Percentiles rank a stretch among this genome's conserved stretches.
These are phyloP conservation scores for Aspergillus heteromorphus DNA, from an alignment of 495 filamentous ascomycete species.

Conservation along the genomic window DNA sequence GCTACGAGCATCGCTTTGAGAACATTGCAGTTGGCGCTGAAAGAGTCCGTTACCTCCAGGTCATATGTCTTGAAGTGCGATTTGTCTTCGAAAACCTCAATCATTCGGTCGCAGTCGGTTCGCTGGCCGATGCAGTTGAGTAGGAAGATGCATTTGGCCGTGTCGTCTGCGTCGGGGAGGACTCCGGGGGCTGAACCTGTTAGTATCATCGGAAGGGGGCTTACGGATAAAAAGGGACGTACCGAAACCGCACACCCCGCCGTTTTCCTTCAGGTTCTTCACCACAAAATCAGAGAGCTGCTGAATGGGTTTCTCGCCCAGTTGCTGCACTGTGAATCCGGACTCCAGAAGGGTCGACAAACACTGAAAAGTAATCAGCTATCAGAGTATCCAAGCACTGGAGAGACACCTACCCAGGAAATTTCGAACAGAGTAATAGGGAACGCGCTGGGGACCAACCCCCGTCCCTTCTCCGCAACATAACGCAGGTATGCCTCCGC, in stretches of 20 bases:
- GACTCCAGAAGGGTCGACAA: too few species aligned
- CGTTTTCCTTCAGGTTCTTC: too few species aligned
- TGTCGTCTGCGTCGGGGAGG: slow-evolving; percentile 9
- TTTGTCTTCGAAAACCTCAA: slow-evolving; percentile 27
- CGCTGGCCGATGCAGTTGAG: slow-evolving; percentile 15
- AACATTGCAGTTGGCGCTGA: slow-evolving; percentile 39
- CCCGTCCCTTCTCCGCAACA: slow-evolving; percentile 22
- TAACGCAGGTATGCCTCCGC: slow-evolving; percentile 26
- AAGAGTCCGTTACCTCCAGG: slow-evolving; percentile 31
- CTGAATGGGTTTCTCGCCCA: too few species aligned
- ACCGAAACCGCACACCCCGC: not conserved
- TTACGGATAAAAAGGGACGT: too few species aligned
- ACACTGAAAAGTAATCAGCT: too few species aligned
- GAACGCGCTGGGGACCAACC: not conserved
- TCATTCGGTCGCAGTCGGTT: slow-evolving; percentile 13
- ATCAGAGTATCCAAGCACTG: too few species aligned
- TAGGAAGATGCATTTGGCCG: slow-evolving; percentile 13
- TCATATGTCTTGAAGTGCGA: slow-evolving; percentile 33
- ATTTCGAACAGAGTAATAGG: slow-evolving; percentile 11
- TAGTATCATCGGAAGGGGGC: too few species aligned
- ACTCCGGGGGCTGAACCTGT: not conserved
- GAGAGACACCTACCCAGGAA: too few species aligned
- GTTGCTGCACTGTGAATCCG: too few species aligned
- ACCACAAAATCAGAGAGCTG: too few species aligned
- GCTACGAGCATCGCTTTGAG: slow-evolving; percentile 33